phyloP scores from a whole-genome alignment of 2,329 filamentous ascomycete genomes.

The Penicillium sp. region DNA sequence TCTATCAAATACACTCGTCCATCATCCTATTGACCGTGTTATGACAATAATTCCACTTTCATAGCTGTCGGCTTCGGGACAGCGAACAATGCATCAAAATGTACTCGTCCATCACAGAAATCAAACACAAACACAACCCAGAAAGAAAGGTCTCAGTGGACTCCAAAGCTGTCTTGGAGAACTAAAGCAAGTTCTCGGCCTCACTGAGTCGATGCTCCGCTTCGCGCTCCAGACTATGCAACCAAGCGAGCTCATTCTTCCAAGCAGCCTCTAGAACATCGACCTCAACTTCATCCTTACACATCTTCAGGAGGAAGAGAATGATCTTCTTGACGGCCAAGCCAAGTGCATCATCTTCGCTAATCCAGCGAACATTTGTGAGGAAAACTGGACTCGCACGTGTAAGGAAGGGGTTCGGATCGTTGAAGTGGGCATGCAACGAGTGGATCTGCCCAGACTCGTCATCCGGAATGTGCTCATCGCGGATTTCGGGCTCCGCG shows the following conservation, averaged over 20 bases:
- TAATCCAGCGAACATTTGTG: constrained; percentile 13
- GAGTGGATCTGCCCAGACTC: not conserved
- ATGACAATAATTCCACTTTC: not conserved
- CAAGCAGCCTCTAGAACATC: constrained; percentile 14
- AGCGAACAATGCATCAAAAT: not conserved
- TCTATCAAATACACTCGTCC: not conserved
- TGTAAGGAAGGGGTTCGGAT: constrained; percentile 11
- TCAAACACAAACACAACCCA: not conserved
- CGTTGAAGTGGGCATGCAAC: constrained; percentile 13
- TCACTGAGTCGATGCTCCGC: not conserved
- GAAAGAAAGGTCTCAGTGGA: not conserved
- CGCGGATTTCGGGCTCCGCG: constrained; percentile 4
- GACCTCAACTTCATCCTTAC: constrained; percentile 31
- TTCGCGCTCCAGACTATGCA: constrained; percentile 3
- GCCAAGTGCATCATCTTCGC: constrained; percentile 15
- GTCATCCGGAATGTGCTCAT: not conserved
- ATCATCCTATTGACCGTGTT: not conserved
- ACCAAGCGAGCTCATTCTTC: not conserved
- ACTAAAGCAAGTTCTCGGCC: not conserved
- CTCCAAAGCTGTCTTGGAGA: not conserved
- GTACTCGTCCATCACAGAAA: not conserved
- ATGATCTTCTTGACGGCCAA: constrained; percentile 33
- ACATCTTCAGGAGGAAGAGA: constrained; percentile 34
- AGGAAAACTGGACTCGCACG: constrained; percentile 36
- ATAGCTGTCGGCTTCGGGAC: not conserved